Base-by-base conservation (phyloP, 2,329 filamentous ascomycete species). In the Furcasterigmium sp. region DNA sequence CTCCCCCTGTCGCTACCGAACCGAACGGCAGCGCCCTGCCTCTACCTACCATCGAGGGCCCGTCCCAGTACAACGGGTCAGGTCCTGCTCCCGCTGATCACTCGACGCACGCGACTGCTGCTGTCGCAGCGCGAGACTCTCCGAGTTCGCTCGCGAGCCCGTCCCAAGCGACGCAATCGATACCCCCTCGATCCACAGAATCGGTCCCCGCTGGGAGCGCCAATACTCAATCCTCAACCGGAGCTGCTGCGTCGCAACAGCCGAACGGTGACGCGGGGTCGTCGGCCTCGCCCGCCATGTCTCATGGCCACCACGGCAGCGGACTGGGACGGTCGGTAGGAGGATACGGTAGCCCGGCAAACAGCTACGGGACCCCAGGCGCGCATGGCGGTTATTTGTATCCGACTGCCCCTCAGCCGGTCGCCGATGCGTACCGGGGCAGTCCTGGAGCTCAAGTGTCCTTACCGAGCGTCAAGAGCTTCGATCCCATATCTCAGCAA, bases 401-500 rank as follows among this genome's bases (percentile, higher is more conserved):
- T 28, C 29, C 48, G 23, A 45, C 46, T 20, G 35, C 34, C 50
- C 54, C 26, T 23, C 54, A 44, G 42, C 45, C 53, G 17, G 41
- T 51, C n/a, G 51, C 55, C 43, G 65, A 69, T 46, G 53, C 57
- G 17, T 69, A 68, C 49, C 61, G 65, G 48, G 51, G 60, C 41
- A 57, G 46, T 37, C 39, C 58, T 4, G 51, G 54, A 37, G 51
- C 57, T 41, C 56, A 62, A 34, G 63, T 66, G 42, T 57, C 66
- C 7, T 54, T 70, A 36, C 67, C 67, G 37, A 70, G 65, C 49
- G 69, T 70, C 62, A 62, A 65, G 46, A 68, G 65, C 4, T 64
- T 69, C 52, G 66, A 69, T 44, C 58, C 61, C 39, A 55, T 57
- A 34, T 52, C 54, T 17, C 38, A 21, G n/a, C 39, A 29, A 32